These are phyloP conservation scores for Bremia lactucae DNA, from an alignment of 352 stramenopile genomes.

Conservation along the genomic window DNA sequence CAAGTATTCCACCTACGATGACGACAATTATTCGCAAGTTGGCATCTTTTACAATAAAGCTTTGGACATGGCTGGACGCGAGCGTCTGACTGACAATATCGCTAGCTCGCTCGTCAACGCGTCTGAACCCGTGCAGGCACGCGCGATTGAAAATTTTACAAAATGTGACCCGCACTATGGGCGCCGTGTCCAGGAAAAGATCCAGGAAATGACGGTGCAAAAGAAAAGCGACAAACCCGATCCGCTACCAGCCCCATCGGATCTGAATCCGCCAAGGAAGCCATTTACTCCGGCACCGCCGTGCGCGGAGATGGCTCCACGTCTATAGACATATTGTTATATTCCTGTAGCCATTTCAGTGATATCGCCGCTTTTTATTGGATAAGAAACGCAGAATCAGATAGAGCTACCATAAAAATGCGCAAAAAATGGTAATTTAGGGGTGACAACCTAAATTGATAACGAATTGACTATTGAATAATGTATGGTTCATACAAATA, in stretches of 20 bases:
- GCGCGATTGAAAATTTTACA: conserved; percentile 82
- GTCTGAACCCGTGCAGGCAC: conserved; percentile 64
- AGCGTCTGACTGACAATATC: conserved; percentile 84
- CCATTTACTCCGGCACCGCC: conserved; percentile 39
- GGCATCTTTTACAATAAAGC: conserved; percentile 79
- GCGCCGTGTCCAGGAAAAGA: conserved; percentile 64
- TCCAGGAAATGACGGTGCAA: conserved; percentile 26
- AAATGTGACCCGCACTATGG: conserved; percentile 83
- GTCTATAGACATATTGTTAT: conserved; percentile 33
- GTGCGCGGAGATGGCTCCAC: conserved; percentile 35
- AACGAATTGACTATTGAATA: no score
- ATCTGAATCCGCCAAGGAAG: conserved; percentile 53
- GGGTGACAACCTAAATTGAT: no score
- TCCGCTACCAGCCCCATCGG: conserved; percentile 17
- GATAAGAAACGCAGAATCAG: background rate
- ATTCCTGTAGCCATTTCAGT: conserved; percentile 16
- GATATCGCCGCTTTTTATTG: background rate
- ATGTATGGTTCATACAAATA: no score
- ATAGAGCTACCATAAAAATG: background rate
- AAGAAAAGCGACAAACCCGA: conserved; percentile 8
- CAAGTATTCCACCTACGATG: conserved; percentile 72
- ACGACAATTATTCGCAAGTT: conserved; percentile 86
- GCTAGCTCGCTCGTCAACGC: conserved; percentile 72
- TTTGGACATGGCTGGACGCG: conserved; percentile 47
- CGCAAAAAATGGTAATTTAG: background rate